Conservation (phyloP, 2,329 filamentous ascomycete genomes). For the Sporothrix curviconia region DNA sequence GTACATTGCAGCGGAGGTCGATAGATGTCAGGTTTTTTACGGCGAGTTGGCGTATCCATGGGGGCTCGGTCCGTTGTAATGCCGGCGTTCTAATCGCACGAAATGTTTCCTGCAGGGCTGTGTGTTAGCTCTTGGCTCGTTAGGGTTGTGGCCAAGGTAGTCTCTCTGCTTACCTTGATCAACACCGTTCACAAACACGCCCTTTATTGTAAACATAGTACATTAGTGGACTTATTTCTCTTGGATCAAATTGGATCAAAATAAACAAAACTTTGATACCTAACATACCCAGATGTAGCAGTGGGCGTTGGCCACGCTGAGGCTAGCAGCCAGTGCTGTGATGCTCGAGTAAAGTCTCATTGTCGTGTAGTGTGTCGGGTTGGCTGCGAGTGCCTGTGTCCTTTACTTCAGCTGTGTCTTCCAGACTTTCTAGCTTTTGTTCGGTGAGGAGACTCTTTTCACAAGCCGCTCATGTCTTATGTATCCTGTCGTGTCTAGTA, state of each 20-base stretch:
- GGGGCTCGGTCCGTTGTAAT: constrained; percentile 29
- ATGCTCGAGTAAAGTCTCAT: not conserved
- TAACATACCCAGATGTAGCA: constrained; percentile 23
- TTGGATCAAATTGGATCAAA: too few relatives aligned
- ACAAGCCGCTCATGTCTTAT: too few relatives aligned
- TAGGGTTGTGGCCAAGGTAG: too few relatives aligned
- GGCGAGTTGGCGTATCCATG: constrained; percentile 34
- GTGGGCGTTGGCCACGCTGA: constrained; percentile 18
- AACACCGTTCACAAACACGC: constrained; percentile 22
- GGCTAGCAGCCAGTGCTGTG: not conserved
- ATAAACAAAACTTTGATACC: too few relatives aligned
- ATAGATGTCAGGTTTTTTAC: constrained; percentile 33
- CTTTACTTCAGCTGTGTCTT: too few relatives aligned
- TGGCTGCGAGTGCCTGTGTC: not conserved
- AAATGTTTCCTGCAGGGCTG: too few relatives aligned
- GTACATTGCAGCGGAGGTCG: constrained; percentile 34
- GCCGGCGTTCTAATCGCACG: constrained; percentile 21
- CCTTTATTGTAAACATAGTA: too few relatives aligned
- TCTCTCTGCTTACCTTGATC: constrained; percentile 23
- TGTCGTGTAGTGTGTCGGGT: not conserved
- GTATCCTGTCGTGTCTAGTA: too few relatives aligned
- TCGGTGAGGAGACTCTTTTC: not conserved
- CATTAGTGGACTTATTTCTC: too few relatives aligned
- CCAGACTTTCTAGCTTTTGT: too few relatives aligned
- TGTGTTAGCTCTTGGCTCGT: too few relatives aligned